Evolutionary conservation across 2,329 filamentous ascomycete species (phyloP).

Genomic region (Xylariaceae sp.): DNA sequence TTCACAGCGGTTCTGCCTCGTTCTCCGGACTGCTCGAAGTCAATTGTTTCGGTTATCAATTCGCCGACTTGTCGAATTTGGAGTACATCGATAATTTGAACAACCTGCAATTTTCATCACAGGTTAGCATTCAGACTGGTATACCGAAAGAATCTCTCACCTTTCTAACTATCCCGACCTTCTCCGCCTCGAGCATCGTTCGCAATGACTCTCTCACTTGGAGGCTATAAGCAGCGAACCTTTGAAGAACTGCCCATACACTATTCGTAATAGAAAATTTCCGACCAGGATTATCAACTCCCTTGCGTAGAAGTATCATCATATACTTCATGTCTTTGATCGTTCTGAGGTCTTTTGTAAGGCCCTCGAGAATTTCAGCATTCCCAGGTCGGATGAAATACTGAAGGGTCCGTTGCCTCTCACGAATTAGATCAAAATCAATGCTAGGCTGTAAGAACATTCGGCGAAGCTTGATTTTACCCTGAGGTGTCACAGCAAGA

Average conservation of each 20-base stretch:
- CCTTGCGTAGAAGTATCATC: constrained; percentile 70
- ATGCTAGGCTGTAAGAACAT: constrained; percentile 76
- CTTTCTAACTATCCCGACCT: constrained; percentile 50
- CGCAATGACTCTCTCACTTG: constrained; percentile 63
- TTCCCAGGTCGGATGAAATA: constrained; percentile 68
- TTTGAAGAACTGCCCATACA: constrained; percentile 67
- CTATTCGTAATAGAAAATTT: constrained; percentile 56
- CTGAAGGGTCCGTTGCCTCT: constrained; percentile 67
- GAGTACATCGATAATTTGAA: constrained; percentile 56
- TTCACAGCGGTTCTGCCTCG: constrained; percentile 70
- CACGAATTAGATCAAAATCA: constrained; percentile 62
- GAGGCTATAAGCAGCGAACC: constrained; percentile 69
- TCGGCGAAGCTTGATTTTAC: constrained; percentile 68
- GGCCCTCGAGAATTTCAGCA: constrained; percentile 45
- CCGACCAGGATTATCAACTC: constrained; percentile 55
- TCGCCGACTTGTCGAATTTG: constrained; percentile 58
- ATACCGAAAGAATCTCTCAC: constrained; percentile 31
- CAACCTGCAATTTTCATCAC: constrained; percentile 14
- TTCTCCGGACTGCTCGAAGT: constrained; percentile 72
- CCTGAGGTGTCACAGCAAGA: constrained; percentile 74
- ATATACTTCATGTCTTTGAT: constrained; percentile 72
- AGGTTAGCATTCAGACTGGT: background rate
- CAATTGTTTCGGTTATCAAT: constrained; percentile 68
- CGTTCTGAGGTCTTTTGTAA: constrained; percentile 61
- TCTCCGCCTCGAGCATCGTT: constrained; percentile 52